Base-by-base conservation (phyloP, 2,329 filamentous ascomycete genomes). In the Chaetomium strumarium region DNA sequence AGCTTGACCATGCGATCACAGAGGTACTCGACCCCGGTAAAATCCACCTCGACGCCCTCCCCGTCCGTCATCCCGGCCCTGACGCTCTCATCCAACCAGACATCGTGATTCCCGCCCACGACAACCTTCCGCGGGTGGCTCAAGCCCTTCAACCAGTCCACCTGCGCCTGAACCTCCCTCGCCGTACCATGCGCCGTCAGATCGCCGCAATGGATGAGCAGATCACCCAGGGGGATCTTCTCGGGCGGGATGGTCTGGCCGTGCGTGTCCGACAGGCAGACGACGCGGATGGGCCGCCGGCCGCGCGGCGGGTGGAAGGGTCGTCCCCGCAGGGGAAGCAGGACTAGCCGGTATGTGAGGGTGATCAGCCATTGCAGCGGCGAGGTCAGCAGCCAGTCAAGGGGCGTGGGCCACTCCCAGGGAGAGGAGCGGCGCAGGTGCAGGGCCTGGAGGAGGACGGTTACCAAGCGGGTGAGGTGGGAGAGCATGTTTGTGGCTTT, bases 201-300 rank as follows among this genome's bases (percentile, higher is more conserved):
- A 70, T 97, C 92, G 36, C 92, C 92, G 2, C 90, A 88, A 66
- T 96, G 92, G 61, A 97, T 86, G 45, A 97, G 79, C 19, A 96
- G 75, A 67, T 96, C 90, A 51, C 90, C 91, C 10, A 78, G 70
- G 0, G 90, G 90, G 1, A 95, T 75, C 16, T 68, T 61, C 8
- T n/a, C 29, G 2, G n/a, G 10, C 1, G 29, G 16, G 0, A 81
- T 72, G 10, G 76, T 75, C 39, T 78, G 75, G 55, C 81, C 82
- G 71, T 96, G 92, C 0, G 92, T 96, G 70, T 96, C 92, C 10
- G 90, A 92, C 58, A 96, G 82, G 70, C 89, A 95, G 58, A 96
- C 88, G 24, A 96, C 78, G 55, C 84, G 83, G 64, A 96, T 80
- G 7, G 80, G 71, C 1, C 72, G 73, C 51, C 72, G 74, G 51